phyloP scores from a whole-genome alignment of 73 alveolate genomes.

The Symbiodinium pilosum region DNA sequence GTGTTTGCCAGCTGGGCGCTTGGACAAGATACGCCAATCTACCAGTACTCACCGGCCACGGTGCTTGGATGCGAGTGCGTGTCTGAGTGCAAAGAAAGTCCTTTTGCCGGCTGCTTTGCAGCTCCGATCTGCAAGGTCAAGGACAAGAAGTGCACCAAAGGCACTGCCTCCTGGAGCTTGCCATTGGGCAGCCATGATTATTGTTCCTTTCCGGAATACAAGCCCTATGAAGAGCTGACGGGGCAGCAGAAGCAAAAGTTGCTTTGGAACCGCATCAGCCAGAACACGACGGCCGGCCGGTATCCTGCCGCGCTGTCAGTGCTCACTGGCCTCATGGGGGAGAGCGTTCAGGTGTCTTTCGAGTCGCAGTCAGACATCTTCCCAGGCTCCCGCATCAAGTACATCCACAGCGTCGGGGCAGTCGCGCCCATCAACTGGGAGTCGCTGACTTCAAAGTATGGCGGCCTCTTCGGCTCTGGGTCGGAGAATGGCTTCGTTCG shows the following conservation, averaged over 20 bases:
- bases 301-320: background rate
- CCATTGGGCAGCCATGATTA: background rate
- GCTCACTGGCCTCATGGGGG: background rate
- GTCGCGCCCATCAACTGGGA: background rate
- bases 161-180: background rate
- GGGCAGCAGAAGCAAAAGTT: background rate
- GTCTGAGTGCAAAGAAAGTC: background rate
- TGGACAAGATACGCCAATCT: background rate
- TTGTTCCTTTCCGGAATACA: background rate
- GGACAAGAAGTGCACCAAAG: background rate
- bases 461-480: conserved; percentile 8
- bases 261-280: background rate
- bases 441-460: background rate
- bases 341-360: background rate
- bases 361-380: background rate
- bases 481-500: background rate
- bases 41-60: background rate
- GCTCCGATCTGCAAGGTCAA: background rate
- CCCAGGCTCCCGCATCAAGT: conserved; percentile 11
- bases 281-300: background rate
- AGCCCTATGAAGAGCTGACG: background rate
- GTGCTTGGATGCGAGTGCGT: background rate
- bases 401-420: background rate
- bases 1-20: background rate
- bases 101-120: background rate